Evolutionary conservation across 169 alveolate species (phyloP), one percentile per base, ranked within the genome.

Genomic region (Plasmodium vivax): DNA sequence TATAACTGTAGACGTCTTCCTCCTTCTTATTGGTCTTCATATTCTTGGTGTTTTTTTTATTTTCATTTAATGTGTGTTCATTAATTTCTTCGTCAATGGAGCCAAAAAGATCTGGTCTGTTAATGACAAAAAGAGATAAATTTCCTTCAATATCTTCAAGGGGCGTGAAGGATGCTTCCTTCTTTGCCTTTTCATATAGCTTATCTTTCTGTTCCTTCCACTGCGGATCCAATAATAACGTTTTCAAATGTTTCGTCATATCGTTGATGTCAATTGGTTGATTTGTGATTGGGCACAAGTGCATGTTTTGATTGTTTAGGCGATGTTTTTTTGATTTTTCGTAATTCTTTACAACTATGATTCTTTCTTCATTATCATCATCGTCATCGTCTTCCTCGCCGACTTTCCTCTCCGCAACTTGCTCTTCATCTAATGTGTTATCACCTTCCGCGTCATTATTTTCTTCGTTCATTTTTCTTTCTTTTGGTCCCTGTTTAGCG

Each of bases 281-380:
- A 43, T 99, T 98, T 34, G 99, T 98, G 82, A 98, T 98, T 19
- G 99, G 99, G 81, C 99, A 99, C 95, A 96, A 97, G 90, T 98
- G 98, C 97, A 98, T 96, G 71, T 92, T 96, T 19, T 93, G 87
- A 27, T 96, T 96, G 47, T 81, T 85, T 41, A 84, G 71, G 71
- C 95, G 93, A 81, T 93, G 95, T 93, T 95, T 97, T 87, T 93
- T 94, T 77, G 95, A 85, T 92, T 97, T 96, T 68, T 96, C 97
- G 75, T 96, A 96, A 43, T 97, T 96, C 95, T 96, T 97, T 58
- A 96, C 95, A 77, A 97, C 98, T 51, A 97, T 95, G 85, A 98
- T 95, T 14, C 95, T 90, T 91, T 97, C 99, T 80, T 97, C 98
- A 30, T 97, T 97, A 32, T 96, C 98, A 82, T 74, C 77, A 32